These are phyloP conservation scores for Hortiboletus campestris DNA, from an alignment of 768 basidiomycete species.

Conservation along the genomic window DNA sequence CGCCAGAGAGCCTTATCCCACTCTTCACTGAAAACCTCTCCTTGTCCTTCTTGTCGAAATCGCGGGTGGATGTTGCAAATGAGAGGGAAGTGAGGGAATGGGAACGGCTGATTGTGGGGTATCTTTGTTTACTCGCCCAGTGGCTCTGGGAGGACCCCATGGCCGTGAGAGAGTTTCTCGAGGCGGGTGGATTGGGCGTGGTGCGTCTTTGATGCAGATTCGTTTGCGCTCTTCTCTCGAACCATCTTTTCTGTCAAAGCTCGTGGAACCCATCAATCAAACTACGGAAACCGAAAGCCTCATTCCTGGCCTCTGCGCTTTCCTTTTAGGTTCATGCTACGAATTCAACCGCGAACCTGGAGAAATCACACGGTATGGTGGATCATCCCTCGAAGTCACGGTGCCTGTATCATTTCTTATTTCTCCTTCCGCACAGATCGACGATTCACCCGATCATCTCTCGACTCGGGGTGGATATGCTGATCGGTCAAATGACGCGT, in stretches of 20 bases:
- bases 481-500: conserved; percentile 82
- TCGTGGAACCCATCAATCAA: conserved; percentile 94
- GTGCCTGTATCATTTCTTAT: neutral
- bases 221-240: neutral
- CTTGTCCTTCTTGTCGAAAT: conserved; percentile 76
- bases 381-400: neutral
- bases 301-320: conserved; percentile 87
- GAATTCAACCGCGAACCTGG: conserved; percentile 96
- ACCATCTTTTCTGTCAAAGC: conserved; percentile 39
- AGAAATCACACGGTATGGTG: conserved; percentile 82
- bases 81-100: conserved; percentile 80
- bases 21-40: conserved; percentile 90
- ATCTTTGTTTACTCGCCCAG: conserved; percentile 77
- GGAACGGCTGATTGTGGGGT: conserved; percentile 85
- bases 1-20: conserved; percentile 72
- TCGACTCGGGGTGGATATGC: conserved; percentile 85
- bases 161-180: conserved; percentile 85
- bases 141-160: conserved; percentile 98
- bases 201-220: conserved; percentile 47
- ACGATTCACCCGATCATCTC: conserved; percentile 89
- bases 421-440: conserved; percentile 42
- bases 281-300: conserved; percentile 80
- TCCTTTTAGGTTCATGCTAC: conserved; percentile 91
- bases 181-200: conserved; percentile 85
- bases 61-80: conserved; percentile 47